Evolutionary conservation across 2,329 filamentous ascomycete species (phyloP), one percentile per base, ranked within the genome.

Genomic region (Helicocarpus griseus): DNA sequence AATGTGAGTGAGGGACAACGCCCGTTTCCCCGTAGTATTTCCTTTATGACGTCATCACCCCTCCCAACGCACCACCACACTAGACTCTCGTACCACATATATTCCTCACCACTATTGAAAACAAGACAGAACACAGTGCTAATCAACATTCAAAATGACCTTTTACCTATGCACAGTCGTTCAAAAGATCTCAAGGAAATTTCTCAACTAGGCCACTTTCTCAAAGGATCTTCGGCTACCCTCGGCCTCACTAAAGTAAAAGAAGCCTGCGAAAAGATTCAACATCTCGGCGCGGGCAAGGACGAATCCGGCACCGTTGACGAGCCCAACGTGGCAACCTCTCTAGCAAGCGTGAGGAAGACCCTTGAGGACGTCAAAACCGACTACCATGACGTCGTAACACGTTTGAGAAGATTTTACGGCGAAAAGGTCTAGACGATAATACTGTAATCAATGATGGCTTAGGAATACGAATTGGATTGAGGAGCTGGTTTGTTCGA

Each of bases 181-280:
- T 8, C 21, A 21, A 17, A 80, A 63, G 77, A 95, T 54, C 81
- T 97, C 52, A 69, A 73, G n/a, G 75, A 82, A 58, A 81, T 97
- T 35, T 95, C 89, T 31, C 78, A 80, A 49, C 82, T 95, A 29
- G 93, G 93, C 39, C 93, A 98, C 72, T 98, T 95, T 73, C 78
- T 98, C 60, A 98, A 98, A 73, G 93, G 93, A 54, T 97, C 91
- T 5, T 96, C 91, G 7, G 91, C 93, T 36, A 96, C 93, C 3
- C 79, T 98, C 50, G 93, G 93, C 43, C 80, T 97, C 51, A 85
- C 80, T 62, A 94, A 94, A 69, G 86, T 98, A 62, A 87, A 89
- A 68, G 89, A 96, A 64, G 85, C 82, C 56, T 98, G 93, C 73
- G 90, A 97, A 72, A 89, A 94, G 76, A 96, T 98, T 63, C 91